Percentiles rank a stretch among this genome's conserved stretches.
phyloP scores from a whole-genome alignment of 495 filamentous ascomycete genomes.

The Neurospora pannonica region DNA sequence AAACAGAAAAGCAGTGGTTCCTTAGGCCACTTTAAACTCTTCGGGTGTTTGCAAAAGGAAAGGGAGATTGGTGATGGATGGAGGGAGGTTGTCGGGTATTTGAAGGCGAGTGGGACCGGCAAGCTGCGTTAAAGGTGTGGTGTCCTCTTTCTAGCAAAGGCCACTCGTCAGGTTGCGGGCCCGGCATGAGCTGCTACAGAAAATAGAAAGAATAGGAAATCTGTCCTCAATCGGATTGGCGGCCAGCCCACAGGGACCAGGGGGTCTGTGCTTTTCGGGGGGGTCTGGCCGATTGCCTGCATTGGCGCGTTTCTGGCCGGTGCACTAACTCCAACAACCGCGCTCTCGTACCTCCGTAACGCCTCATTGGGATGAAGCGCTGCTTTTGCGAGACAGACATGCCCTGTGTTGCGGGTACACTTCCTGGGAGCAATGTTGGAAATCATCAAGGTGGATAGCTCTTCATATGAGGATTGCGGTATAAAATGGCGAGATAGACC shows the following conservation, averaged over 20 bases:
- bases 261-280: neutral
- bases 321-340: neutral
- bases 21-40: conserved; percentile 2
- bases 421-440: neutral
- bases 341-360: neutral
- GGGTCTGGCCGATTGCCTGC: neutral
- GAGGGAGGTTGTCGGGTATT: conserved; percentile 2
- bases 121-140: conserved; percentile 4
- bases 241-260: conserved; percentile 10
- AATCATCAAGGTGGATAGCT: neutral
- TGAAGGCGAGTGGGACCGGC: neutral
- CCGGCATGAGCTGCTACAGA: neutral
- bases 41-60: conserved; percentile 7
- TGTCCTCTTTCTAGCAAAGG: neutral
- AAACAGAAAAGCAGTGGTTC: conserved; percentile 10
- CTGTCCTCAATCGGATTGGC: conserved; percentile 23
- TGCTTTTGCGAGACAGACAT: neutral
- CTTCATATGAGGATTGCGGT: neutral
- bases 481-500: neutral
- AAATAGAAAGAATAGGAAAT: conserved; percentile 18
- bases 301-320: neutral
- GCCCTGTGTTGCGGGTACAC: neutral
- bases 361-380: neutral
- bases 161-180: neutral
- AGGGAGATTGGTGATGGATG: conserved; percentile 5